These are phyloP conservation scores for Colletotrichum echinochloae DNA, from an alignment of 2,329 filamentous ascomycete genomes.

Conservation along the genomic window DNA sequence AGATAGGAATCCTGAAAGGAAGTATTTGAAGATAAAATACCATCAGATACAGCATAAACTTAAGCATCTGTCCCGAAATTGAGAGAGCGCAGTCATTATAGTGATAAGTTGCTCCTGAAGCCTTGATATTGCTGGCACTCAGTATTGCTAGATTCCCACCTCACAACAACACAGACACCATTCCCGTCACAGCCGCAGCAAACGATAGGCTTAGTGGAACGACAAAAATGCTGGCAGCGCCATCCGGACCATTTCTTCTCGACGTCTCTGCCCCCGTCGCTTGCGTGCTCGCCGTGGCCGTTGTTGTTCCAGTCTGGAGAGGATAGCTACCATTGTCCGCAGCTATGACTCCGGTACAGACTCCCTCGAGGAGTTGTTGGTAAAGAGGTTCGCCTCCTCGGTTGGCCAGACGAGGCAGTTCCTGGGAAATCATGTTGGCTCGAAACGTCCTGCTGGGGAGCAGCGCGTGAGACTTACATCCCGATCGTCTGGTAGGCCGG, in stretches of 20 bases:
- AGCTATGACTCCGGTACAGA: constrained; percentile 8
- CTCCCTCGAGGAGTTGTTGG: constrained; percentile 24
- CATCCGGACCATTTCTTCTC: constrained; percentile 9
- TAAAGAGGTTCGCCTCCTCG: constrained; percentile 18
- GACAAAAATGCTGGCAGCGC: neutral
- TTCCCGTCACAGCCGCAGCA: too few species aligned
- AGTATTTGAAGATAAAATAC: too few species aligned
- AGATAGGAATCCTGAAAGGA: neutral
- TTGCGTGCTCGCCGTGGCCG: neutral
- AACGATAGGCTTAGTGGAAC: neutral
- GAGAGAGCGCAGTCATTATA: neutral
- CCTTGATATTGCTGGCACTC: neutral
- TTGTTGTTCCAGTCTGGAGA: neutral
- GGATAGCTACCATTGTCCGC: neutral
- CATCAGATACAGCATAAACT: too few species aligned
- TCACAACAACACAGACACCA: neutral
- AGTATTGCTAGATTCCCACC: too few species aligned
- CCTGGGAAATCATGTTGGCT: neutral
- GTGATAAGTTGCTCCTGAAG: neutral
- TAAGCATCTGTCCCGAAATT: too few species aligned
- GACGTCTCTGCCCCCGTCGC: neutral
- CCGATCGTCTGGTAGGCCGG: constrained; percentile 18
- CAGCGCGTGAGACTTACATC: neutral
- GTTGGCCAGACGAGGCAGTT: constrained; percentile 17
- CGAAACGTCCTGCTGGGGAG: too few species aligned